A percentile compares a stretch with the other conserved stretches of the same genome.
Evolutionary conservation across 768 basidiomycete species (phyloP).

Genomic region (Agrocybe praecox): DNA sequence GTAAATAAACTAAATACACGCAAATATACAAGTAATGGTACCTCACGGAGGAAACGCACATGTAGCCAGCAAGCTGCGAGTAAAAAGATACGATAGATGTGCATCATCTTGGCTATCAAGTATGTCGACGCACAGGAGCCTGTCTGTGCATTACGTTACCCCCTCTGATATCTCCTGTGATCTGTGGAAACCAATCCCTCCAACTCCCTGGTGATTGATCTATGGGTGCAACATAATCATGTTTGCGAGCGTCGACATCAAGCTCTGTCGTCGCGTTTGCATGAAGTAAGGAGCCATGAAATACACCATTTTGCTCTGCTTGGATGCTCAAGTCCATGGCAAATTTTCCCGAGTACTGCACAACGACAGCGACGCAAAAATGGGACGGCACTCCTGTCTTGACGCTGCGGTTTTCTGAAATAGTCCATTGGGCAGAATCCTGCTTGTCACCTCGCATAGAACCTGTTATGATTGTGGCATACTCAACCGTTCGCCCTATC

Average conservation of each 20-base stretch:
- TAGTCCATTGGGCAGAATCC: conserved; percentile 15
- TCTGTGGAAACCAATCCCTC: conserved; percentile 12
- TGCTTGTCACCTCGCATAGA: conserved; percentile 11
- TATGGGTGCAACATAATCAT: neutral
- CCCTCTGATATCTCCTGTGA: conserved; percentile 14
- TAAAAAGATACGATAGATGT: too few relatives aligned
- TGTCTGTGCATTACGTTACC: conserved; percentile 1
- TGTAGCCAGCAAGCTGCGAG: too few relatives aligned
- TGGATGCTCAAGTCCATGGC: conserved; percentile 14
- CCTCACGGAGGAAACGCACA: too few relatives aligned
- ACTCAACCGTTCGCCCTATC: conserved; percentile 4
- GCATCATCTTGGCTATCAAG: too few relatives aligned
- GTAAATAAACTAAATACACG: too few relatives aligned
- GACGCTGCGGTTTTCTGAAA: conserved; percentile 15
- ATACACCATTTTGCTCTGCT: conserved; percentile 10
- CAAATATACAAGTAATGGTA: too few relatives aligned
- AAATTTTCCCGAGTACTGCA: conserved; percentile 12
- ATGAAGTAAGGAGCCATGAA: neutral
- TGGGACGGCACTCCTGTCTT: conserved; percentile 18
- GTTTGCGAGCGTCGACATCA: conserved; percentile 4
- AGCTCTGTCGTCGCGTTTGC: conserved; percentile 4
- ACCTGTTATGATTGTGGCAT: conserved; percentile 15
- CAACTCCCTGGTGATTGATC: conserved; percentile 3
- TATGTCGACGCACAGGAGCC: neutral
- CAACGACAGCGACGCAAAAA: conserved; percentile 14